phyloP scores from a whole-genome alignment of 106 monocot species.

The Cymbidium sinense region DNA sequence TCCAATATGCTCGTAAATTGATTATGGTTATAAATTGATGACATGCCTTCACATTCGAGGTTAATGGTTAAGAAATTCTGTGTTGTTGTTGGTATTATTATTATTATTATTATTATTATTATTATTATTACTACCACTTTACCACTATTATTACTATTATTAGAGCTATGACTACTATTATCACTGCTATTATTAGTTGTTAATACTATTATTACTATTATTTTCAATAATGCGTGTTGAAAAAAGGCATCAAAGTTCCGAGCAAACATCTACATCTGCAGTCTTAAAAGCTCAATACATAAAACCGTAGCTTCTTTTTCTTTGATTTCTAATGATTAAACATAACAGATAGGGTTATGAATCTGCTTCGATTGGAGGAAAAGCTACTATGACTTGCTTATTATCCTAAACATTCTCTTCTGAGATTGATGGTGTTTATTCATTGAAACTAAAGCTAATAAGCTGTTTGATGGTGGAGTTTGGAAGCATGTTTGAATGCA shows the following conservation, averaged over 20 bases:
- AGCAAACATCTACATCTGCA: neutral
- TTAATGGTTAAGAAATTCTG: neutral
- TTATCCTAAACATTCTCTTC: neutral
- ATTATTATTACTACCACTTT: too few relatives aligned
- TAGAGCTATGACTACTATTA: too few relatives aligned
- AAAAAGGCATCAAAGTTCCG: neutral
- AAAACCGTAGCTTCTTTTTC: neutral
- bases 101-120: too few relatives aligned
- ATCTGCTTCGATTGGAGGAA: neutral
- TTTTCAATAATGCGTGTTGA: too few relatives aligned
- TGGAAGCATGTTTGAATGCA: neutral
- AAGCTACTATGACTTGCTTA: neutral
- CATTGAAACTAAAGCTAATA: neutral
- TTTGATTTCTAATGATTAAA: neutral
- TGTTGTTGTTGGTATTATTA: too few relatives aligned
- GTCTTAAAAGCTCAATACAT: neutral
- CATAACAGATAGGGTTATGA: neutral
- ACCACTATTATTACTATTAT: too few relatives aligned
- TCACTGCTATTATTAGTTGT: too few relatives aligned
- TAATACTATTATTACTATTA: too few relatives aligned
- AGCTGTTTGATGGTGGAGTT: neutral
- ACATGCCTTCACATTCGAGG: neutral
- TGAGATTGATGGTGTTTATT: neutral
- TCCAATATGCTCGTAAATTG: neutral
- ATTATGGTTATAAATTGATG: neutral